Percentiles rank a stretch among this genome's conserved stretches.
phyloP scores from a whole-genome alignment of 2,329 filamentous ascomycete genomes.

The Ascocoryne sarcoides region DNA sequence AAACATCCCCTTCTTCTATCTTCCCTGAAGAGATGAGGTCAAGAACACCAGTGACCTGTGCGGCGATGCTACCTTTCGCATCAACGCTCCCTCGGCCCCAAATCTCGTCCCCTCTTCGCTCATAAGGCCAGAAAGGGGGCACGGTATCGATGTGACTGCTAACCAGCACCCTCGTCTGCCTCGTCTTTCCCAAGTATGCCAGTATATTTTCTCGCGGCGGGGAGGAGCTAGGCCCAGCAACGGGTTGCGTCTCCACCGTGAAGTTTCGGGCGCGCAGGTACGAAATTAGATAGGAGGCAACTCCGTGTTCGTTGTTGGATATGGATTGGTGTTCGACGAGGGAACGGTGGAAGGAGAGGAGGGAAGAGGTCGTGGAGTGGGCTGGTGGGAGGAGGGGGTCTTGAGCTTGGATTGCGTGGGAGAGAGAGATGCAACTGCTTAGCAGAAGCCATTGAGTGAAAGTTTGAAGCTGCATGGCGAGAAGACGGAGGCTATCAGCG shows the following conservation, averaged over 20 bases:
- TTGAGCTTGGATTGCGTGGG: neutral
- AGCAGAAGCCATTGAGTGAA: neutral
- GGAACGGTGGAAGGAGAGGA: constrained; percentile 53
- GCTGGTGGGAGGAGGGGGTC: neutral
- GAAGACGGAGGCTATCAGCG: too few species aligned
- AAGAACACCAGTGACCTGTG: constrained; percentile 62
- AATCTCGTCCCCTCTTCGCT: constrained; percentile 40
- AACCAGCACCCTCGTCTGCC: constrained; percentile 42
- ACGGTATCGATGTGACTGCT: constrained; percentile 59
- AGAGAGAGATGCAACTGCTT: neutral
- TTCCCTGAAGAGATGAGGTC: constrained; percentile 38
- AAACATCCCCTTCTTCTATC: constrained; percentile 41
- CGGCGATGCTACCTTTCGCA: constrained; percentile 61
- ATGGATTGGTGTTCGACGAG: constrained; percentile 57
- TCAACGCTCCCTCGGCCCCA: constrained; percentile 68
- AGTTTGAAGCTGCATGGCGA: neutral
- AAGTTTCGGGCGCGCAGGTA: constrained; percentile 51
- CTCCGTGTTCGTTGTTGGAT: constrained; percentile 48
- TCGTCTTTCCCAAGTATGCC: constrained; percentile 44
- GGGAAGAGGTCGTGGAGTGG: neutral
- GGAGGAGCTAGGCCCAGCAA: constrained; percentile 18
- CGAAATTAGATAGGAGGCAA: constrained; percentile 47
- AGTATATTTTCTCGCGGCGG: constrained; percentile 45
- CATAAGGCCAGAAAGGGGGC: constrained; percentile 39
- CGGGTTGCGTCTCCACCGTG: constrained; percentile 50